Evolutionary conservation across 805 yeast genomes (phyloP), one percentile per base, ranked within the genome.

Genomic region (Jamesozyma gamospora): DNA sequence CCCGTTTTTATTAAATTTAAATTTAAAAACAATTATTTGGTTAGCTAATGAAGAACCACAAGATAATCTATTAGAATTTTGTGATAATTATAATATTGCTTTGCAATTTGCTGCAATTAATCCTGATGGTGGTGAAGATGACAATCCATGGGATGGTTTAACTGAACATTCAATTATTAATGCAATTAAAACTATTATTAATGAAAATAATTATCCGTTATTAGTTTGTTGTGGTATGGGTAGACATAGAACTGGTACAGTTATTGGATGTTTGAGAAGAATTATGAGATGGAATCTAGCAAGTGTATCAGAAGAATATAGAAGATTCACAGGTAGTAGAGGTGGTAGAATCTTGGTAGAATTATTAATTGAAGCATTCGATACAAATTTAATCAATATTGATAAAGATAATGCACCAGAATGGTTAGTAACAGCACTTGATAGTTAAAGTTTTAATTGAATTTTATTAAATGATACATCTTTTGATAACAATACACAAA

Each of bases 171-270:
- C 94, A 17, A 86, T 90, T 39, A 74, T 75, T 21, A 78, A 77
- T 44, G 94, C 96, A 1, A 63, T 90, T 45, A 82, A 79, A 45
- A 70, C 86, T 27, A 82, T 90, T 15, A 74, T 79, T 33, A 74
- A 84, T 50, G 72, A 71, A 46, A 70, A 74, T n/a, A 76, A 78
- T 56, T 84, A 85, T 53, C 97, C 98, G 0, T 52, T 92, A 45
- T 65, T 92, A 37, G 88, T 88, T 4, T 92, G 97, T 60, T 92
- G 97, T 53, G 96, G 96, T 12, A 92, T 92, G 98, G 98, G 98
- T 0, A 69, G 98, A 49, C 98, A 90, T 60, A 70, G 98, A 48
- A 88, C 97, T 0, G 98, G 98, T 1, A 88, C 97, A 0, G 95
- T 92, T 3, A 77, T 92, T 43, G 98, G 98, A 1, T 90, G 98